Evolutionary conservation across 257 asterid genomes (phyloP).

Genomic region (Solanum bukasovii): DNA sequence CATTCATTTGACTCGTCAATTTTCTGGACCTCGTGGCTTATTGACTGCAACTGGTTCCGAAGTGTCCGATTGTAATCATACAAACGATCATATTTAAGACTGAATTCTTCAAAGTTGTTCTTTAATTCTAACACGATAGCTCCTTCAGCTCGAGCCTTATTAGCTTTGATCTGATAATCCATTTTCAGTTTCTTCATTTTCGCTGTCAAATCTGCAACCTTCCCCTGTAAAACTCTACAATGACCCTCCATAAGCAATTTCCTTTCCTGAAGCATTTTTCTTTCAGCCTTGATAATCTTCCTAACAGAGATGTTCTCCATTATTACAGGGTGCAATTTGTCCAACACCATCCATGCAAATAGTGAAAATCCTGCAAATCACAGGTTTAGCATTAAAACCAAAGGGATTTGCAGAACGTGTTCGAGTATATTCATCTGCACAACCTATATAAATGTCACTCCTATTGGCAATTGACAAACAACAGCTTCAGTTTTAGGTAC

Average conservation of each 20-base stretch:
- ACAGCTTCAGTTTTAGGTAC: neutral
- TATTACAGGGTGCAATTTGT: neutral
- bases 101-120: neutral
- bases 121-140: neutral
- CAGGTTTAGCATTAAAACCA: neutral
- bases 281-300: neutral
- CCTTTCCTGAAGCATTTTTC: neutral
- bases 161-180: neutral
- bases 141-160: neutral
- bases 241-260: neutral
- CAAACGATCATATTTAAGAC: neutral
- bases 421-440: neutral
- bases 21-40: neutral
- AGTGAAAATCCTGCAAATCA: neutral
- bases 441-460: neutral
- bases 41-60: neutral
- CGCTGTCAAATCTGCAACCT: neutral
- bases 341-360: neutral
- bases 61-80: neutral
- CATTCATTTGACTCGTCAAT: neutral
- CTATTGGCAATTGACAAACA: neutral
- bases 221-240: neutral
- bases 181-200: neutral
- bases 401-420: neutral
- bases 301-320: neutral